Conservation (phyloP, 768 basidiomycete species). For the Mycena indigotica region DNA sequence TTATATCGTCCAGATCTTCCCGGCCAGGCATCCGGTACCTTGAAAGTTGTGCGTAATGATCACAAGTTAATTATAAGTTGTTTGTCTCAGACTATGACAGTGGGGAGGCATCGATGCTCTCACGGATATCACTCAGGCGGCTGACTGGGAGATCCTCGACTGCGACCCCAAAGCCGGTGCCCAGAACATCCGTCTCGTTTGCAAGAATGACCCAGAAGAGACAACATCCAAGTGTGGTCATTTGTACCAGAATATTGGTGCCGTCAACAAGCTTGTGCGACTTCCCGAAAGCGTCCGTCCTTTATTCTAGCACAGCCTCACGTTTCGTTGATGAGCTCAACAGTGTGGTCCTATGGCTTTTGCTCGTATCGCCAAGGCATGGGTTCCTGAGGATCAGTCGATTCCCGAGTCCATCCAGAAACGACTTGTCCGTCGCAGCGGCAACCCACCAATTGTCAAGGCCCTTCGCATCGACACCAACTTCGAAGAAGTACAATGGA, state of each 20-base stretch:
- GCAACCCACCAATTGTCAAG: constrained; percentile 13
- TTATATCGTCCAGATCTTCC: constrained; percentile 10
- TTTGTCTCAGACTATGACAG: constrained; percentile 5
- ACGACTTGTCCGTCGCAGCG: constrained; percentile 16
- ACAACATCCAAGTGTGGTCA: constrained; percentile 29
- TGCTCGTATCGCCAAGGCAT: constrained; percentile 8
- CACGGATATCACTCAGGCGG: constrained; percentile 39
- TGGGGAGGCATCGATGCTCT: constrained; percentile 23
- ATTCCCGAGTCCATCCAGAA: constrained; percentile 3
- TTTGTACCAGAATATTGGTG: constrained; percentile 32
- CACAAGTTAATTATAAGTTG: neutral
- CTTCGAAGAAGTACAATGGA: constrained; percentile 10
- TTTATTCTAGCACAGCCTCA: neutral
- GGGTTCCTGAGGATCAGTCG: constrained; percentile 14
- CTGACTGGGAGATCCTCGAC: constrained; percentile 42
- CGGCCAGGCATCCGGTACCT: constrained; percentile 4
- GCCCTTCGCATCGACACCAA: constrained; percentile 18
- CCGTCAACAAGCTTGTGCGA: constrained; percentile 37
- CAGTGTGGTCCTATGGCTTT: constrained; percentile 18
- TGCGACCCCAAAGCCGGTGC: constrained; percentile 32
- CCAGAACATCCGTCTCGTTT: constrained; percentile 39
- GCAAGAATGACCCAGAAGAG: constrained; percentile 25
- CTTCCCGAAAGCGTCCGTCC: constrained; percentile 35
- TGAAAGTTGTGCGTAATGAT: constrained; percentile 8
- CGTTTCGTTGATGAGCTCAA: neutral